A percentile compares a stretch with the other conserved stretches of the same genome.
Evolutionary conservation across 805 yeast species (phyloP).

Genomic region (Candida sakaeoensis): DNA sequence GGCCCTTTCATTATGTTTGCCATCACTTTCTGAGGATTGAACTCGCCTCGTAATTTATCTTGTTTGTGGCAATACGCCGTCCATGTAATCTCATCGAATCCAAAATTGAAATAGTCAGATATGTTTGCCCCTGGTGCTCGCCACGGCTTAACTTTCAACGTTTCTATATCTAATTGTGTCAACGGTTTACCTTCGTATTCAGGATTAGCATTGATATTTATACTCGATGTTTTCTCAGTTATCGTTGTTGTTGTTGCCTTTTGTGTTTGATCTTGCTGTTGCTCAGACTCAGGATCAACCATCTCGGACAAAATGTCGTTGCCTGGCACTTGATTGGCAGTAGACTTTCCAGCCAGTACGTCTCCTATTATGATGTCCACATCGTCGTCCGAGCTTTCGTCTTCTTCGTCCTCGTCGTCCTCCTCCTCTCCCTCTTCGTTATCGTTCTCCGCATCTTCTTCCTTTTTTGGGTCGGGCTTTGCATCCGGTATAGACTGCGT

Average conservation of each 20-base stretch:
- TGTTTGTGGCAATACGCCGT: conserved; percentile 85
- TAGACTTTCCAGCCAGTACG: conserved; percentile 20
- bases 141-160: conserved; percentile 95
- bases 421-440: conserved; percentile 41
- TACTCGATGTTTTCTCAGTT: conserved; percentile 32
- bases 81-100: conserved; percentile 97
- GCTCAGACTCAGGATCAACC: conserved; percentile 16
- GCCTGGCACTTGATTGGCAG: conserved; percentile 23
- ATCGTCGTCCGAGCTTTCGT: conserved; percentile 58
- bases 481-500: conserved; percentile 14
- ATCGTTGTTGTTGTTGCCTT: conserved; percentile 17
- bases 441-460: conserved; percentile 37
- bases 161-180: conserved; percentile 74
- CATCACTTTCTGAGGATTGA: conserved; percentile 77
- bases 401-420: conserved; percentile 44
- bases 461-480: conserved; percentile 23
- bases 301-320: conserved; percentile 16
- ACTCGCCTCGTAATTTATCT: conserved; percentile 74
- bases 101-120: conserved; percentile 92
- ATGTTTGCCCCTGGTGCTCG: conserved; percentile 94
- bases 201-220: conserved; percentile 71
- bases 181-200: conserved; percentile 77
- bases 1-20: conserved; percentile 46
- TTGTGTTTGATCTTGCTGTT: conserved; percentile 18
- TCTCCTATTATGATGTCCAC: conserved; percentile 75